phyloP scores from a whole-genome alignment of 1,284 basidiomycete genomes.

The Boletellus deceptivus region DNA sequence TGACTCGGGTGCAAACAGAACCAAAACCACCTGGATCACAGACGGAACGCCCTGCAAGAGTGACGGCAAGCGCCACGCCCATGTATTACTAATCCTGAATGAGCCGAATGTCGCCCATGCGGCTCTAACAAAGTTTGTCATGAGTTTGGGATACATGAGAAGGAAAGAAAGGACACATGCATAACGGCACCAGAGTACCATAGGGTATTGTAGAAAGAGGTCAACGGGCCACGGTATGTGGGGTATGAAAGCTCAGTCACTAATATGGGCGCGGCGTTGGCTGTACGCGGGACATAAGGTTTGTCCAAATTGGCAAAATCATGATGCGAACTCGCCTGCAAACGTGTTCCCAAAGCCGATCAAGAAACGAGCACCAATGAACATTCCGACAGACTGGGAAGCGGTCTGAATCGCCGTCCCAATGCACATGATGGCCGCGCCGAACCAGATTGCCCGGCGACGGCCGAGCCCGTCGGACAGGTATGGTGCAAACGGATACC shows the following conservation, averaged over 20 bases:
- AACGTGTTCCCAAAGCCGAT: conserved; percentile 81
- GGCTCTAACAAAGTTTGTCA: conserved; percentile 40
- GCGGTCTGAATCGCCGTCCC: conserved; percentile 69
- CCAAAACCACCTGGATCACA: conserved; percentile 57
- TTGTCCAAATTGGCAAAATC: neutral
- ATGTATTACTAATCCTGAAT: conserved; percentile 60
- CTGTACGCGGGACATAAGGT: conserved; percentile 23
- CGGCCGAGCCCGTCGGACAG: conserved; percentile 69
- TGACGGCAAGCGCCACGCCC: conserved; percentile 78
- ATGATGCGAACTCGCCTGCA: conserved; percentile 42
- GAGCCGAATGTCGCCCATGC: conserved; percentile 79
- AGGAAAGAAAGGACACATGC: conserved; percentile 33
- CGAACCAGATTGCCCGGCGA: conserved; percentile 58
- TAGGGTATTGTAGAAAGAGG: conserved; percentile 72
- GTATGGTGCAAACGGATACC: conserved; percentile 70
- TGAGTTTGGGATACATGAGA: neutral
- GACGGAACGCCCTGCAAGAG: conserved; percentile 65
- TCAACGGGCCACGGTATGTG: conserved; percentile 68
- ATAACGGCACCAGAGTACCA: conserved; percentile 78
- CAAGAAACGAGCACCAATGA: conserved; percentile 77
- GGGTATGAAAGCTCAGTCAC: conserved; percentile 80
- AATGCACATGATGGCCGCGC: conserved; percentile 61
- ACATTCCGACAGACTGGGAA: conserved; percentile 75
- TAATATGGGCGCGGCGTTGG: conserved; percentile 70
- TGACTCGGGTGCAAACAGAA: conserved; percentile 68